Evolutionary conservation across 2,329 filamentous ascomycete species (phyloP).

Genomic region (Botrytis elliptica): DNA sequence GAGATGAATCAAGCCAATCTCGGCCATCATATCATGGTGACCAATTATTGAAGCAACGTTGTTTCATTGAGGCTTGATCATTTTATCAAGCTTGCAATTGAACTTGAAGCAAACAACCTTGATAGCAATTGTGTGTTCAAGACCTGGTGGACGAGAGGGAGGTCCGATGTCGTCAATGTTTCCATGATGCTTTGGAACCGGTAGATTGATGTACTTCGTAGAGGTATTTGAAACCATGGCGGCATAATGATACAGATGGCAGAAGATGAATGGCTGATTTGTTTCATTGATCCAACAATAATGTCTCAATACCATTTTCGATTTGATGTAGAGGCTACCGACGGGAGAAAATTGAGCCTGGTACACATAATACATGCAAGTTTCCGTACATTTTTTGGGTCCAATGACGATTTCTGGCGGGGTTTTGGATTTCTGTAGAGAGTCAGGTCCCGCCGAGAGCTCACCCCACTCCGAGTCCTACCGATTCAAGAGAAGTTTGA

Average conservation of each 20-base stretch:
- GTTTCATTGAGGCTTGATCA: neutral
- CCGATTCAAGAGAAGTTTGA: constrained; percentile 21
- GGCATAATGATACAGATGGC: neutral
- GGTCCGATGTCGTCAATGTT: neutral
- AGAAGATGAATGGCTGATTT: neutral
- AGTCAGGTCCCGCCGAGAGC: constrained; percentile 1
- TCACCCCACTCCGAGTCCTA: constrained; percentile 16
- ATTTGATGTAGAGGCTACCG: neutral
- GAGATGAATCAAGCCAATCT: constrained; percentile 12
- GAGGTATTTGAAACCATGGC: neutral
- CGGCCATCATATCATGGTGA: neutral
- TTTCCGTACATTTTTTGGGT: neutral
- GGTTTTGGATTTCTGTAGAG: constrained; percentile 12
- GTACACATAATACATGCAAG: neutral
- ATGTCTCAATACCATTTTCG: neutral
- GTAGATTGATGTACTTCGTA: neutral
- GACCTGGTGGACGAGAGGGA: neutral
- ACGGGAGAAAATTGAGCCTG: neutral
- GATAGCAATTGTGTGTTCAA: neutral
- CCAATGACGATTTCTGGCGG: constrained; percentile 21
- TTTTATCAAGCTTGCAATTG: neutral
- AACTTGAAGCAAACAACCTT: neutral
- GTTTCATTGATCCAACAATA: neutral
- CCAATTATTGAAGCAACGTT: constrained; percentile 9
- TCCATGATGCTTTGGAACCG: neutral